phyloP scores from a whole-genome alignment of 169 alveolate genomes.

The Plasmodium relictum region DNA sequence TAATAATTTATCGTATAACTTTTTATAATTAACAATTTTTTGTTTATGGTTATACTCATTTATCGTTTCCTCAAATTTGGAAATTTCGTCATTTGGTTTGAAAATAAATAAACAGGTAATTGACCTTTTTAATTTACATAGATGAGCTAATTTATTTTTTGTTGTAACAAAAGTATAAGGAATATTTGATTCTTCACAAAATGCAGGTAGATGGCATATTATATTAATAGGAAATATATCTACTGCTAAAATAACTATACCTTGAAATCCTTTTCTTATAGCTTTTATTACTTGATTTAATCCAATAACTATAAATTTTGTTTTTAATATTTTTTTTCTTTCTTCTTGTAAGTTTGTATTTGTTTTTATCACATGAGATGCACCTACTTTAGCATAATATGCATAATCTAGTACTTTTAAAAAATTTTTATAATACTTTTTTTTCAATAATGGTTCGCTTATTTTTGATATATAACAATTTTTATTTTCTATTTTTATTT shows the following conservation, averaged over 20 bases:
- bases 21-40: constrained; percentile 78
- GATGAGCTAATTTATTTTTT: constrained; percentile 93
- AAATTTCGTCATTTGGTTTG: constrained; percentile 82
- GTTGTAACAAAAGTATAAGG: constrained; percentile 95
- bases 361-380: constrained; percentile 44
- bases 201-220: constrained; percentile 95
- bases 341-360: constrained; percentile 32
- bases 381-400: constrained; percentile 44
- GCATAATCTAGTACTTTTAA: constrained; percentile 52
- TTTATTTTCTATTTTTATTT: constrained; percentile 44
- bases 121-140: constrained; percentile 96
- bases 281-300: constrained; percentile 97
- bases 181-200: constrained; percentile 94
- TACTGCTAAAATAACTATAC: constrained; percentile 95
- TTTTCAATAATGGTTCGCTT: constrained; percentile 62
- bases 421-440: constrained; percentile 46
- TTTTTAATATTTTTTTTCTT: constrained; percentile 56
- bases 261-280: constrained; percentile 91
- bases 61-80: constrained; percentile 47
- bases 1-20: constrained; percentile 81
- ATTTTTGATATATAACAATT: constrained; percentile 45
- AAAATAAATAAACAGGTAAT: constrained; percentile 93
- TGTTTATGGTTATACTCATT: constrained; percentile 25
- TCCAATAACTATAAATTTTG: constrained; percentile 84
- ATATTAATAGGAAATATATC: constrained; percentile 98